Conservation (phyloP, 2,329 filamentous ascomycete genomes). For the Penicillium olsonii region DNA sequence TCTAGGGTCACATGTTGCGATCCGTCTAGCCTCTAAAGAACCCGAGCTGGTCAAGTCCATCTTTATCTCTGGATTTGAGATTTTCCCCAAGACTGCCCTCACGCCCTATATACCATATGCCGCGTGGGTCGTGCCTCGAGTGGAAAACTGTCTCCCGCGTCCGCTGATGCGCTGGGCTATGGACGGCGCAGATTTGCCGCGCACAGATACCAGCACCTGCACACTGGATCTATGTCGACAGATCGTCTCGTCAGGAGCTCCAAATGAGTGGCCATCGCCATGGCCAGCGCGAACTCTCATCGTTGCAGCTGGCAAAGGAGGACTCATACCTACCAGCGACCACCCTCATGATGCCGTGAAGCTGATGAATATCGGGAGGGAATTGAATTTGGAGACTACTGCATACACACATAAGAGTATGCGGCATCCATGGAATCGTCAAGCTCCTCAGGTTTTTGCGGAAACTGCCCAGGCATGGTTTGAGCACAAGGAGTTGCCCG, state of each 20-base stretch:
- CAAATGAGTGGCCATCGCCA: conserved; percentile 5
- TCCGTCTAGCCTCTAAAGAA: conserved; percentile 7
- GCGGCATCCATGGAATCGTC: conserved; percentile 15
- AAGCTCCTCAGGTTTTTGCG: conserved; percentile 9
- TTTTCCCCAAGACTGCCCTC: conserved; percentile 4
- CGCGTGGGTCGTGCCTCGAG: conserved; percentile 4
- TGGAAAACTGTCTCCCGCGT: conserved; percentile 8
- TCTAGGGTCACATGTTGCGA: conserved; percentile 17
- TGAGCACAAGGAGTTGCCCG: conserved; percentile 2
- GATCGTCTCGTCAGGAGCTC: neutral
- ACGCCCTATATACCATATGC: conserved; percentile 10
- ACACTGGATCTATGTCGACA: conserved; percentile 9
- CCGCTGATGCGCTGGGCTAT: conserved; percentile 10
- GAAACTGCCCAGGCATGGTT: conserved; percentile 6
- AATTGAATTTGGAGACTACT: conserved; percentile 6
- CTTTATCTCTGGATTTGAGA: conserved; percentile 10
- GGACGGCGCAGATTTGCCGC: conserved; percentile 12
- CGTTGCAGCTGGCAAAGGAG: conserved; percentile 11
- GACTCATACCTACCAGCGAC: conserved; percentile 8
- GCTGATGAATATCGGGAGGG: conserved; percentile 6
- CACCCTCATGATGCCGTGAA: neutral
- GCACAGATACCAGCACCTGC: neutral
- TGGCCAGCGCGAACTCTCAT: conserved; percentile 12
- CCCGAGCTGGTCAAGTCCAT: conserved; percentile 6
- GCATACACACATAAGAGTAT: conserved; percentile 8